These are phyloP conservation scores for Fonsecaea erecta DNA, from an alignment of 2,329 filamentous ascomycete species.

Conservation along the genomic window DNA sequence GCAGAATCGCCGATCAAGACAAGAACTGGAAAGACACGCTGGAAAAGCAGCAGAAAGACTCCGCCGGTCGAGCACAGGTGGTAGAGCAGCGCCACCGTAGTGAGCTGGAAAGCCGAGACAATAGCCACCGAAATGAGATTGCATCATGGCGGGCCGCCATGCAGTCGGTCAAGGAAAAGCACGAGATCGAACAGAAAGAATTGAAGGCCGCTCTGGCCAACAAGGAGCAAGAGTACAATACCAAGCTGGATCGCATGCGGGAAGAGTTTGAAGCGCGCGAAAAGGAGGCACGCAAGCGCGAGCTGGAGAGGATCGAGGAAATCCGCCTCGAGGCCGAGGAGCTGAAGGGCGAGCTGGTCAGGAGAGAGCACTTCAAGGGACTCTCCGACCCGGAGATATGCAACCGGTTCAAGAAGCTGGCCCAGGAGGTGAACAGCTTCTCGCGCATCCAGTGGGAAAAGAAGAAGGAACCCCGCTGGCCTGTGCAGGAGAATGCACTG, in stretches of 20 bases:
- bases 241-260: not conserved
- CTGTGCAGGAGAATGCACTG: not conserved
- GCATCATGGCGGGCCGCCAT: not conserved
- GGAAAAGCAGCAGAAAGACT: not conserved
- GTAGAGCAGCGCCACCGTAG: not conserved
- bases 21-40: not conserved
- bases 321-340: not conserved
- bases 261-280: not conserved
- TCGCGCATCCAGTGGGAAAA: not conserved
- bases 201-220: not conserved
- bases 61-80: not conserved
- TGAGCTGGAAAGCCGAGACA: not conserved
- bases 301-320: not conserved
- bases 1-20: not conserved
- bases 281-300: not conserved
- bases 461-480: not conserved
- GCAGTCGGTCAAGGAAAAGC: not conserved
- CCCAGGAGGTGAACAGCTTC: not conserved
- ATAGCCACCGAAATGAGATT: not conserved
- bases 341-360: not conserved
- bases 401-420: not conserved
- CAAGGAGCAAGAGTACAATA: not conserved
- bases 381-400: not conserved
- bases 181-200: not conserved
- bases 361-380: not conserved